Evolutionary conservation across 2,329 filamentous ascomycete species (phyloP).

Genomic region (Cladobotryum mycophilum): DNA sequence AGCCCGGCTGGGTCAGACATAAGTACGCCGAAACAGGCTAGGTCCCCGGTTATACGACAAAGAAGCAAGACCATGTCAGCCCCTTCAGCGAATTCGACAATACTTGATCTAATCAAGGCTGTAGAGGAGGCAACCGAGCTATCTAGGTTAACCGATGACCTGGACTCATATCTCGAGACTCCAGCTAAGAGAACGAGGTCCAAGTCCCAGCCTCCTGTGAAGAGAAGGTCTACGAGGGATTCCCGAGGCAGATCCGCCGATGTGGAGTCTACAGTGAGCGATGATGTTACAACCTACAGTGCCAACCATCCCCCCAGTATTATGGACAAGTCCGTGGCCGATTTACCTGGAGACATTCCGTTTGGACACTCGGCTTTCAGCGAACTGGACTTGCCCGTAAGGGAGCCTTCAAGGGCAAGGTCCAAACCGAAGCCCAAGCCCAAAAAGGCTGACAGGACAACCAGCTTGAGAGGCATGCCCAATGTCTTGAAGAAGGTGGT

Average conservation of each 20-base stretch:
- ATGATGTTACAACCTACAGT: conserved; percentile 23
- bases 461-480: conserved; percentile 55
- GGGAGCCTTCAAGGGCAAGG: conserved; percentile 38
- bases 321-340: conserved; percentile 48
- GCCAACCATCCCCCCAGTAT: conserved; percentile 24
- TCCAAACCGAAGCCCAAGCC: conserved; percentile 34
- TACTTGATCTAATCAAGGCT: conserved; percentile 24
- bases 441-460: conserved; percentile 45
- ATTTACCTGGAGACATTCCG: conserved; percentile 51
- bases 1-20: conserved; percentile 20
- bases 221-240: conserved; percentile 18
- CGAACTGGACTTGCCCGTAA: conserved; percentile 51
- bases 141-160: conserved; percentile 28
- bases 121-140: conserved; percentile 18
- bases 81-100: conserved; percentile 15
- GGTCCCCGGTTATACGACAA: conserved; percentile 19
- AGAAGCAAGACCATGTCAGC: conserved; percentile 23
- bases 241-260: conserved; percentile 19
- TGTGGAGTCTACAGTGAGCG: conserved; percentile 23
- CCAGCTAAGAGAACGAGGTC: conserved; percentile 31
- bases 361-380: conserved; percentile 63
- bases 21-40: conserved; percentile 16
- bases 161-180: conserved; percentile 31
- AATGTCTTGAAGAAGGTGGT: conserved; percentile 60
- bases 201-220: conserved; percentile 22